These are phyloP conservation scores for Kazachstania kunashirensis DNA, from an alignment of 805 yeast species.

Conservation along the genomic window DNA sequence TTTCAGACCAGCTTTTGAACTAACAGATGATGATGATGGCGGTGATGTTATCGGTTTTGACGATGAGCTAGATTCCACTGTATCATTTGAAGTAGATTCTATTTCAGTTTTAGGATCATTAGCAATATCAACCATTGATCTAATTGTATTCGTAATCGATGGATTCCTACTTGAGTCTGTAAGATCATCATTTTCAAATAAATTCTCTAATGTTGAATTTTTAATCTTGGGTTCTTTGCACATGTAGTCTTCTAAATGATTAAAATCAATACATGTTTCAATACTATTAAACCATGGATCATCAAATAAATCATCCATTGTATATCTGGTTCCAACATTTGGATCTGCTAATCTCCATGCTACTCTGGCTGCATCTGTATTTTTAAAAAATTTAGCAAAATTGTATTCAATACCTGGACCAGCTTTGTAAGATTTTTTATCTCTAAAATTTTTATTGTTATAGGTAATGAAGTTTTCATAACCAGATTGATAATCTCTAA, in stretches of 20 bases:
- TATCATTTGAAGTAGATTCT: too few relatives aligned
- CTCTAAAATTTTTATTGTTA: slow-evolving; percentile 41
- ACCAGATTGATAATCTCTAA: slow-evolving; percentile 44
- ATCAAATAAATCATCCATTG: slow-evolving; percentile 41
- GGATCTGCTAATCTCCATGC: slow-evolving; percentile 74
- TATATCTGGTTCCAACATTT: slow-evolving; percentile 42
- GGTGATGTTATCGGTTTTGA: too few relatives aligned
- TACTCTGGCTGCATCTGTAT: slow-evolving; percentile 53
- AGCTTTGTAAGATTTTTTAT: slow-evolving; percentile 33
- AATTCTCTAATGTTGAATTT: background rate
- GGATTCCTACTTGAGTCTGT: too few relatives aligned
- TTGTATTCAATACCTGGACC: slow-evolving; percentile 69
- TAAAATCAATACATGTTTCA: slow-evolving; percentile 41
- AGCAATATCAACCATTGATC: slow-evolving; percentile 23
- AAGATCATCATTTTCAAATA: background rate
- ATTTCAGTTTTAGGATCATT: too few relatives aligned
- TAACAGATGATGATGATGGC: background rate
- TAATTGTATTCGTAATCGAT: slow-evolving; percentile 8
- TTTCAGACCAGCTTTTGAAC: too few relatives aligned
- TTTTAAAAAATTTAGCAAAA: slow-evolving; percentile 52
- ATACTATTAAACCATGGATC: slow-evolving; percentile 57
- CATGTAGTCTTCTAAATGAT: slow-evolving; percentile 5
- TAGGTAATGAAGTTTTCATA: slow-evolving; percentile 33
- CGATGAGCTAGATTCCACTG: too few relatives aligned
- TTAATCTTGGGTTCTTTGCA: slow-evolving; percentile 3